phyloP scores from a whole-genome alignment of 1,284 basidiomycete species.

The Sutorius eximius region DNA sequence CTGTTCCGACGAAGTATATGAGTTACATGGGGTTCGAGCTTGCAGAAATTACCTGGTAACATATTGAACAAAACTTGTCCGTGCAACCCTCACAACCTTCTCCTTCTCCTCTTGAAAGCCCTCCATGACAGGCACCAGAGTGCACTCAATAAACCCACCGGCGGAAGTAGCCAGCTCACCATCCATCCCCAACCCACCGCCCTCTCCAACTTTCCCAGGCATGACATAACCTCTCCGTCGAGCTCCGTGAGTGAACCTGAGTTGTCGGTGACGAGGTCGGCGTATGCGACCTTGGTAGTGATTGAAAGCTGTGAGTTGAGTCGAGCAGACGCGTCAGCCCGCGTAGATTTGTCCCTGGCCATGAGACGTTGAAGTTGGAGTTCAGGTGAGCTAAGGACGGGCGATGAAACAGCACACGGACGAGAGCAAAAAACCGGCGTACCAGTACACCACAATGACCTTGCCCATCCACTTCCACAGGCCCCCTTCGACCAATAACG shows the following conservation, averaged over 20 bases:
- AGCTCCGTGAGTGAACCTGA: conserved; percentile 74
- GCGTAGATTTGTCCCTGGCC: conserved; percentile 59
- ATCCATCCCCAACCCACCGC: conserved; percentile 65
- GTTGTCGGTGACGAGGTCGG: conserved; percentile 89
- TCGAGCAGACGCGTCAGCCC: conserved; percentile 68
- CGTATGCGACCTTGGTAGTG: conserved; percentile 76
- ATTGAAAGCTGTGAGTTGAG: conserved; percentile 84
- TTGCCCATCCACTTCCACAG: conserved; percentile 85
- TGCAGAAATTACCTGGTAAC: neutral
- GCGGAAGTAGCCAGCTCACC: conserved; percentile 83
- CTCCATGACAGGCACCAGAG: conserved; percentile 27
- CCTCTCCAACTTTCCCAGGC: conserved; percentile 59
- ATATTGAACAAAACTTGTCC: neutral
- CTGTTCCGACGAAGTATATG: neutral
- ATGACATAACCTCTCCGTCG: conserved; percentile 63
- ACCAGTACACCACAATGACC: conserved; percentile 91
- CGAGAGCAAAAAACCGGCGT: conserved; percentile 24
- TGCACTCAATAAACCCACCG: conserved; percentile 51
- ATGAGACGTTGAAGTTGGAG: conserved; percentile 82
- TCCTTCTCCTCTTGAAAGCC: conserved; percentile 15
- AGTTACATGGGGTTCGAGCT: neutral
- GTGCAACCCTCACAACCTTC: neutral
- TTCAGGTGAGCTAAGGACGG: conserved; percentile 55
- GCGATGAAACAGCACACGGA: neutral
- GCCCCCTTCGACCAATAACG: conserved; percentile 89